Percentiles rank a stretch among this genome's conserved stretches.
Evolutionary conservation across 768 basidiomycete species (phyloP).

Genomic region (Rhodotorula babjevae): DNA sequence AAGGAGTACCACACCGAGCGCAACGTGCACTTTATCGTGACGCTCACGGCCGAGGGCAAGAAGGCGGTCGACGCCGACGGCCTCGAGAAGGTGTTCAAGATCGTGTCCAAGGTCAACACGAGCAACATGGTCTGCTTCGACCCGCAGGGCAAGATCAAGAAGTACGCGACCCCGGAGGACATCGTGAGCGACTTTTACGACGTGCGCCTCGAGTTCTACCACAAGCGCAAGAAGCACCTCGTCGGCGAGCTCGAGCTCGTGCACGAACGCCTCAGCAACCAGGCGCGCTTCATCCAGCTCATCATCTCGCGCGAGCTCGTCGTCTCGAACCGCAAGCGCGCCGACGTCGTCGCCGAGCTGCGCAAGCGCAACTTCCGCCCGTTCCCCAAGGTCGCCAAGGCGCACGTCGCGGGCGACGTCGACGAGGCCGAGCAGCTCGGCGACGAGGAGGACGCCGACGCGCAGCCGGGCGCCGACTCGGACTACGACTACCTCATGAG

Average conservation of each 20-base stretch:
- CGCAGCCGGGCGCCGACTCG: slow-evolving; percentile 50
- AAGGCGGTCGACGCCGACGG: slow-evolving; percentile 86
- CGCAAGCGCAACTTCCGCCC: slow-evolving; percentile 79
- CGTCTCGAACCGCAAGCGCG: slow-evolving; percentile 82
- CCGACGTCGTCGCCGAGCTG: slow-evolving; percentile 75
- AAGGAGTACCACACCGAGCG: slow-evolving; percentile 92
- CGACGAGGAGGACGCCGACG: slow-evolving; percentile 56
- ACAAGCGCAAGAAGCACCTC: slow-evolving; percentile 90
- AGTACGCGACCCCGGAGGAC: slow-evolving; percentile 80
- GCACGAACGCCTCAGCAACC: slow-evolving; percentile 82
- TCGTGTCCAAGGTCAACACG: slow-evolving; percentile 75
- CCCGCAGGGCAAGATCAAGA: slow-evolving; percentile 89
- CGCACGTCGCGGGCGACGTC: slow-evolving; percentile 62
- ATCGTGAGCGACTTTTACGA: slow-evolving; percentile 92
- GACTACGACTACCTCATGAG: slow-evolving; percentile 92
- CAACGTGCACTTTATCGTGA: slow-evolving; percentile 81
- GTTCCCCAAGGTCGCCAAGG: slow-evolving; percentile 73
- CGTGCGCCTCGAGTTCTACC: slow-evolving; percentile 79
- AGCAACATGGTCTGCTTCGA: slow-evolving; percentile 99
- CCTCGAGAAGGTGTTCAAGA: slow-evolving; percentile 82
- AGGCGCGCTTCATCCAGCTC: slow-evolving; percentile 95
- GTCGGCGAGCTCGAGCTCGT: slow-evolving; percentile 73
- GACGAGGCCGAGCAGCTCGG: slow-evolving; percentile 57
- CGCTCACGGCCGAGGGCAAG: slow-evolving; percentile 72
- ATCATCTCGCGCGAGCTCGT: slow-evolving; percentile 76